phyloP scores from a whole-genome alignment of 768 basidiomycete species.

The Auriscalpium orientale region DNA sequence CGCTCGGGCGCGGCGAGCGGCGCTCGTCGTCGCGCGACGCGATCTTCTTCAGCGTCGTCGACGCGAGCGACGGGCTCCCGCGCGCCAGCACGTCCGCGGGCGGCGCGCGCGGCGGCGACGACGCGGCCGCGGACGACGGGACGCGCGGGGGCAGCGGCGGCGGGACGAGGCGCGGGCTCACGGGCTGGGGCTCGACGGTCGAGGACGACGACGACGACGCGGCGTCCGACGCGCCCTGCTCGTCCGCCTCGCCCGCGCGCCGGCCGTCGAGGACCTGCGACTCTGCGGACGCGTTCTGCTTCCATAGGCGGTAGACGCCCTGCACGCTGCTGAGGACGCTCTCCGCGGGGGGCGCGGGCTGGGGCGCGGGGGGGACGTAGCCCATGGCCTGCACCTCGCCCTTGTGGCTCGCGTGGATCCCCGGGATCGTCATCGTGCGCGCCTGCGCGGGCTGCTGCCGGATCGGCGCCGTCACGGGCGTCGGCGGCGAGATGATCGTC shows the following conservation, averaged over 20 bases:
- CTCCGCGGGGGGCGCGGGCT: conserved; percentile 26
- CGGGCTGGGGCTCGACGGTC: background rate
- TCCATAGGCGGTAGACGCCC: conserved; percentile 71
- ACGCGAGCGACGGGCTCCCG: conserved; percentile 31
- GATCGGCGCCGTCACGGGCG: conserved; percentile 36
- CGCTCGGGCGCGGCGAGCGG: conserved; percentile 4
- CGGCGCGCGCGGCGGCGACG: conserved; percentile 16
- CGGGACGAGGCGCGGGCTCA: conserved; percentile 14
- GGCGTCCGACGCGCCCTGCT: background rate
- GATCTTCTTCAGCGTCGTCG: conserved; percentile 51
- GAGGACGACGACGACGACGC: conserved; percentile 2
- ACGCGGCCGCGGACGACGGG: conserved; percentile 23
- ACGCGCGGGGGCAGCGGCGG: conserved; percentile 46
- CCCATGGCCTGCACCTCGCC: conserved; percentile 85
- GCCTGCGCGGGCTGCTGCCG: conserved; percentile 68
- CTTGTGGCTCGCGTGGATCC: conserved; percentile 79
- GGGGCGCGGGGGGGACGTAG: conserved; percentile 47
- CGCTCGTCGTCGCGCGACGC: conserved; percentile 28
- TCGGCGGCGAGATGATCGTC: background rate
- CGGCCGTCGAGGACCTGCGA: background rate
- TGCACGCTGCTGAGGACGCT: conserved; percentile 41
- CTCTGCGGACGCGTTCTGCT: conserved; percentile 34
- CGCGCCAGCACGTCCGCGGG: conserved; percentile 13
- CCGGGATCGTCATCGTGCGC: conserved; percentile 80
- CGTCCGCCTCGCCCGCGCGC: background rate